These are phyloP conservation scores for Hamamelis virginiana DNA, from an alignment of 164 flowering plant genomes.

Conservation along the genomic window DNA sequence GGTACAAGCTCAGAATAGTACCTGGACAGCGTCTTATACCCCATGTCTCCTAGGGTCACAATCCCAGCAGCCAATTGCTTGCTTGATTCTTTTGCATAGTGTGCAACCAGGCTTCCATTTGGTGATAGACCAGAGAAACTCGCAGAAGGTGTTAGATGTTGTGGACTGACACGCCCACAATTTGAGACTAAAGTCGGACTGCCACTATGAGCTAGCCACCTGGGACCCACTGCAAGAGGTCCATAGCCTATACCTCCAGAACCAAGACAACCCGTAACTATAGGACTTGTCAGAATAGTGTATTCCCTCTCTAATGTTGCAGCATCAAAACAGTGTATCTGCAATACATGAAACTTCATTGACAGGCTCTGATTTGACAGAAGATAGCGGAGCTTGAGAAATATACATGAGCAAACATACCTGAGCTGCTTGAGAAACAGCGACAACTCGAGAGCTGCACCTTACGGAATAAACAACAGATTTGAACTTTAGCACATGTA, in stretches of 20 bases:
- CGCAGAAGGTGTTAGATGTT: constrained; percentile 48
- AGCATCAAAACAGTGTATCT: constrained; percentile 80
- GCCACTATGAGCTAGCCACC: constrained; percentile 89
- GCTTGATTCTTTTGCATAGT: constrained; percentile 78
- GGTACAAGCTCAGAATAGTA: constrained; percentile 75
- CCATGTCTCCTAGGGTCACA: constrained; percentile 71
- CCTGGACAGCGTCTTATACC: constrained; percentile 69
- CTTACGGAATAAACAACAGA: constrained; percentile 65
- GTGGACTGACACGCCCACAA: constrained; percentile 61
- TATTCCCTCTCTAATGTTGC: constrained; percentile 68
- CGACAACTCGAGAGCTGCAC: constrained; percentile 75
- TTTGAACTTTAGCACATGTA: constrained; percentile 65
- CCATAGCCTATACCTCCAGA: constrained; percentile 62
- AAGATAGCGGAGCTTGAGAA: constrained; percentile 1
- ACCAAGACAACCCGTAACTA: constrained; percentile 40
- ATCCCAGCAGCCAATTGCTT: constrained; percentile 88
- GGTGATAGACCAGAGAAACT: constrained; percentile 44
- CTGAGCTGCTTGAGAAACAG: constrained; percentile 73
- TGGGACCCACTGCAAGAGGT: constrained; percentile 80
- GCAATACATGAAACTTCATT: constrained; percentile 23
- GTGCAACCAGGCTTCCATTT: constrained; percentile 73
- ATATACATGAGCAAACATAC: constrained; percentile 25
- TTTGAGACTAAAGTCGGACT: constrained; percentile 47
- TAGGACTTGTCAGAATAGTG: constrained; percentile 65
- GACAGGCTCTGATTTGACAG: not conserved